Conservation (phyloP, 2,329 filamentous ascomycete species). For the Clarireedia paspali region DNA sequence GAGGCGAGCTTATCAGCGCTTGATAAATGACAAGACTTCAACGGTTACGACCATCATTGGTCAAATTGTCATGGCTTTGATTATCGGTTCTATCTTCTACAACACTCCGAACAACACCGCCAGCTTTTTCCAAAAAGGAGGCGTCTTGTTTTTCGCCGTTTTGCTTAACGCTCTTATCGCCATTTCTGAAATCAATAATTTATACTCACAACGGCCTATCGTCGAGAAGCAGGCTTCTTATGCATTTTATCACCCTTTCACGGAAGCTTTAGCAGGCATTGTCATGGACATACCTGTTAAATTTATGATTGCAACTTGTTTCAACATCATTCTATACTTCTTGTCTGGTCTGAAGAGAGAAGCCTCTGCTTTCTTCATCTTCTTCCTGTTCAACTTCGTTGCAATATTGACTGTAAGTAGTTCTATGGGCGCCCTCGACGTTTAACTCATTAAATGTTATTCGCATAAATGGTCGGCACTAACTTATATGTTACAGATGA, state of each 20-base stretch:
- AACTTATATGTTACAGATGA: conserved; percentile 40
- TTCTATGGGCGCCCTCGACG: too few species aligned
- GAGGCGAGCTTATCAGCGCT: conserved; percentile 66
- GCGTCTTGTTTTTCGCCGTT: conserved; percentile 59
- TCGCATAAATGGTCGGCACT: too few species aligned
- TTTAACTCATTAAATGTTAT: too few species aligned
- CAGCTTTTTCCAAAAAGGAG: conserved; percentile 54
- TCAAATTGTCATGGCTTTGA: conserved; percentile 45
- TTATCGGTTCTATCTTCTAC: conserved; percentile 56
- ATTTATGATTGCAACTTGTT: conserved; percentile 40
- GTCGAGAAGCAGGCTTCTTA: conserved; percentile 39
- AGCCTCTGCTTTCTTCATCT: conserved; percentile 77
- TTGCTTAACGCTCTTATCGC: conserved; percentile 58
- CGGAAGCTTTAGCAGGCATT: conserved; percentile 47
- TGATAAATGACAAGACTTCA: conserved; percentile 43
- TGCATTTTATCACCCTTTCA: conserved; percentile 40
- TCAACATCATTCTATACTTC: conserved; percentile 81
- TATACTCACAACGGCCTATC: conserved; percentile 33
- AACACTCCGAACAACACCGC: conserved; percentile 42
- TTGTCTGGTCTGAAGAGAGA: conserved; percentile 73
- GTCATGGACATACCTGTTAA: conserved; percentile 51
- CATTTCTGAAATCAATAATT: conserved; percentile 43
- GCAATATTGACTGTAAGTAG: conserved; percentile 28
- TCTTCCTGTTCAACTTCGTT: conserved; percentile 34
- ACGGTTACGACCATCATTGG: conserved; percentile 12